phyloP scores from a whole-genome alignment of 78 protist genomes.

The Salpingoeca rosetta region DNA sequence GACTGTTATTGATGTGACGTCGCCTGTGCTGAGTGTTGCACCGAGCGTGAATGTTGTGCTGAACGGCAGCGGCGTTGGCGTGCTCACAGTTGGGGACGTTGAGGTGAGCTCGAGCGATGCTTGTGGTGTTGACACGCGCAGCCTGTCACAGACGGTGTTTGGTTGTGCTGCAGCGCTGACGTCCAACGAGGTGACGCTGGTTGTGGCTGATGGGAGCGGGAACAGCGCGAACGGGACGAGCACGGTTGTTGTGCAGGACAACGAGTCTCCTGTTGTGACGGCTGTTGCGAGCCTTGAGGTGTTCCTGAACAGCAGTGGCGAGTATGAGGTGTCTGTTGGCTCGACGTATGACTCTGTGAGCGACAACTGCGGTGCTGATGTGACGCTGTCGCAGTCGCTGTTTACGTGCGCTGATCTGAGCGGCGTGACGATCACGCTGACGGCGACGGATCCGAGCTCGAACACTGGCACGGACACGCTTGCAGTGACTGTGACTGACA shows the following conservation, averaged over 20 bases:
- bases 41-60: too few species aligned
- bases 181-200: background rate
- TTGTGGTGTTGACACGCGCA: background rate
- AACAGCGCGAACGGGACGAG: background rate
- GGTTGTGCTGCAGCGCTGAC: background rate
- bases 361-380: background rate
- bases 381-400: background rate
- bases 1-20: too few species aligned
- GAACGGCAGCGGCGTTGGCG: too few species aligned
- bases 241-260: background rate
- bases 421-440: background rate
- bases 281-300: background rate
- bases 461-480: background rate
- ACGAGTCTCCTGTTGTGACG: background rate
- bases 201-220: background rate
- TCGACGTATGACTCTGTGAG: background rate
- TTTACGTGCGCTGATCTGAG: background rate
- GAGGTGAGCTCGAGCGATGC: background rate
- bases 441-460: background rate
- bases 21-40: too few species aligned
- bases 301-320: background rate
- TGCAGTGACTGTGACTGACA: background rate
- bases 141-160: background rate
- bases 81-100: too few species aligned
- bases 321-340: background rate